A percentile compares a stretch with the other conserved stretches of the same genome.
These are phyloP conservation scores for Solanum hybrid DNA, from an alignment of 305 asterid genomes.

Conservation along the genomic window DNA sequence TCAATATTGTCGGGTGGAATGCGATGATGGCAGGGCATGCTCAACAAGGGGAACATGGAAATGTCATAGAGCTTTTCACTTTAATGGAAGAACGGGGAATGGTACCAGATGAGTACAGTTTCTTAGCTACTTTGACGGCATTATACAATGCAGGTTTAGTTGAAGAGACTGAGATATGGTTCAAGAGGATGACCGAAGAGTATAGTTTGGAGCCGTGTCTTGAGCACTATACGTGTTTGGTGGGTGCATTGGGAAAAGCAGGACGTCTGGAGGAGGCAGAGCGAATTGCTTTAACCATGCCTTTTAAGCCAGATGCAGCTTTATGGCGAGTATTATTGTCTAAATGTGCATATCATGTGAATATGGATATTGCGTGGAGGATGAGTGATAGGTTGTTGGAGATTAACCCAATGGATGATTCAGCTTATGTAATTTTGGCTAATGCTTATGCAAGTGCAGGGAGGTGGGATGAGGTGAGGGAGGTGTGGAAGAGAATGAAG, in stretches of 20 bases:
- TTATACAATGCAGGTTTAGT: conserved; percentile 49
- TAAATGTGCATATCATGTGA: conserved; percentile 23
- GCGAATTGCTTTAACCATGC: conserved; percentile 49
- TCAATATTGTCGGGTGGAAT: conserved; percentile 47
- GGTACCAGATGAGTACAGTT: conserved; percentile 48
- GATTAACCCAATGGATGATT: conserved; percentile 55
- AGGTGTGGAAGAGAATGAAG: conserved; percentile 53
- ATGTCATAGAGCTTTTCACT: conserved; percentile 31
- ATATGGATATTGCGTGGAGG: conserved; percentile 35
- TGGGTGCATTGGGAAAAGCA: conserved; percentile 49
- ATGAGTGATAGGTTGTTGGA: conserved; percentile 49
- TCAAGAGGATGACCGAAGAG: conserved; percentile 34
- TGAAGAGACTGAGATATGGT: conserved; percentile 47
- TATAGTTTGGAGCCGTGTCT: conserved; percentile 42
- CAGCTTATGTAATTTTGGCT: conserved; percentile 60
- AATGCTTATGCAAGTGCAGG: conserved; percentile 42
- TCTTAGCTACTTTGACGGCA: conserved; percentile 62
- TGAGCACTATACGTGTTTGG: conserved; percentile 74
- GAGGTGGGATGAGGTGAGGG: conserved; percentile 55
- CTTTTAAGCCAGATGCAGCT: conserved; percentile 66
- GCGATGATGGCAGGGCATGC: conserved; percentile 77
- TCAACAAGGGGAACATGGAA: conserved; percentile 44
- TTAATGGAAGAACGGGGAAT: conserved; percentile 43
- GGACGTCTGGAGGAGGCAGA: conserved; percentile 61
- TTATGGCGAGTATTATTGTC: conserved; percentile 62